Evolutionary conservation across 148 eudicot species (phyloP).

Genomic region (Nepenthes mirabilis): DNA sequence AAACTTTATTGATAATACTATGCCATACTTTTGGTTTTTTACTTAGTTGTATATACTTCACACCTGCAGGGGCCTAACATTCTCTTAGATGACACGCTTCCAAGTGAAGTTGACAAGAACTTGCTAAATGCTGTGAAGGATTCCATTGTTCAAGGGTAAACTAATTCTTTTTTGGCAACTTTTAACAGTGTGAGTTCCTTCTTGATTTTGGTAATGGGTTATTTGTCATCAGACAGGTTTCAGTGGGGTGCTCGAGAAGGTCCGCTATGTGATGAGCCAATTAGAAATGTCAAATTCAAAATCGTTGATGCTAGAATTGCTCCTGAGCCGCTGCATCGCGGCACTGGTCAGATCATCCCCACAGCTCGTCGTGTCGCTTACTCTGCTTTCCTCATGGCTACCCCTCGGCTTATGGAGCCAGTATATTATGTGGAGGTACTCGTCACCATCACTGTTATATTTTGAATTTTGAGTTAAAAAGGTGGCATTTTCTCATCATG

Average conservation of each 20-base stretch:
- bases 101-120: conserved; percentile 93
- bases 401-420: conserved; percentile 98
- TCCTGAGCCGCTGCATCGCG: conserved; percentile 86
- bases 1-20: too few relatives aligned
- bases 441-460: background rate
- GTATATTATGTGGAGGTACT: conserved; percentile 87
- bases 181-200: background rate
- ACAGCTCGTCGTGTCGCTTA: conserved; percentile 99
- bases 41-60: background rate
- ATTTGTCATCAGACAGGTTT: conserved; percentile 34
- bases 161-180: background rate
- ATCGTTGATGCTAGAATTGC: conserved; percentile 97
- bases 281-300: conserved; percentile 94
- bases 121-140: conserved; percentile 84
- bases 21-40: background rate
- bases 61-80: conserved; percentile 82
- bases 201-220: background rate
- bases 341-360: conserved; percentile 97
- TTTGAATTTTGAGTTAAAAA: background rate
- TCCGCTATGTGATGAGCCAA: conserved; percentile 97
- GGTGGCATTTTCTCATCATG: too few relatives aligned
- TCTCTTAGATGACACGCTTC: conserved; percentile 89
- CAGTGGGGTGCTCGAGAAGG: conserved; percentile 99
- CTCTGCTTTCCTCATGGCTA: conserved; percentile 95
- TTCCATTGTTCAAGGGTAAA: conserved; percentile 97